Evolutionary conservation across 345 rosid species (phyloP).

Genomic region (Arabidopsis arenosa): DNA sequence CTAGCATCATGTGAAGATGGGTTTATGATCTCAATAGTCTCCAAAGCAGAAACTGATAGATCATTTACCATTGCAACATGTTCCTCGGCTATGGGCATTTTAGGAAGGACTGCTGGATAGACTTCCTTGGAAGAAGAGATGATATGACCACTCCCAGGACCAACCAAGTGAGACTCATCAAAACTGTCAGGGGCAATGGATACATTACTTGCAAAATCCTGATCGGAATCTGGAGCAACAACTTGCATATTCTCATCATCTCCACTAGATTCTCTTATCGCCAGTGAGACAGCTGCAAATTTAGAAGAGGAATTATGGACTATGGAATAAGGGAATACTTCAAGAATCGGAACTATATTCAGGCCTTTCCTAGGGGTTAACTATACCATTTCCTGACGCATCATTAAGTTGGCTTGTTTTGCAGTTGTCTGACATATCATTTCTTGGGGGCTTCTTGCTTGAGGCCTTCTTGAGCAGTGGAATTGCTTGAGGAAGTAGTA

Average conservation of each 20-base stretch:
- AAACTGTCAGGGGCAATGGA: conserved; percentile 55
- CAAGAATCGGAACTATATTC: conserved; percentile 16
- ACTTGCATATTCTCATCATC: conserved; percentile 38
- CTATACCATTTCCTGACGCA: conserved; percentile 46
- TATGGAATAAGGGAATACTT: conserved; percentile 8
- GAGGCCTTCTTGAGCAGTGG: conserved; percentile 69
- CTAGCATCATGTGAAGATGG: conserved; percentile 44
- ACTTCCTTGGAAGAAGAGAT: conserved; percentile 40
- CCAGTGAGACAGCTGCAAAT: conserved; percentile 43
- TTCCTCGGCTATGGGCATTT: conserved; percentile 17
- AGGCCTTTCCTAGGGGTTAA: conserved; percentile 18
- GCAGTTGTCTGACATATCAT: conserved; percentile 38
- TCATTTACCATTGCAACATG: conserved; percentile 32
- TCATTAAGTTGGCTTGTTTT: conserved; percentile 41
- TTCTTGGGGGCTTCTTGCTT: conserved; percentile 49
- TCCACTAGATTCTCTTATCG: conserved; percentile 38
- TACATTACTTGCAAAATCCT: conserved; percentile 45
- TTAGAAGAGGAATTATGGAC: conserved; percentile 30
- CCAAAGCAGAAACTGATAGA: conserved; percentile 39
- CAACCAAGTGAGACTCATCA: conserved; percentile 50
- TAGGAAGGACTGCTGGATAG: conserved; percentile 41
- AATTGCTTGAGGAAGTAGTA: conserved; percentile 91
- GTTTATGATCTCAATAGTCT: conserved; percentile 37
- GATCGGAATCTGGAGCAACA: conserved; percentile 41
- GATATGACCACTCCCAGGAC: conserved; percentile 35